Conservation (phyloP, 164 flowering plant species). For the Taxillus chinensis region DNA sequence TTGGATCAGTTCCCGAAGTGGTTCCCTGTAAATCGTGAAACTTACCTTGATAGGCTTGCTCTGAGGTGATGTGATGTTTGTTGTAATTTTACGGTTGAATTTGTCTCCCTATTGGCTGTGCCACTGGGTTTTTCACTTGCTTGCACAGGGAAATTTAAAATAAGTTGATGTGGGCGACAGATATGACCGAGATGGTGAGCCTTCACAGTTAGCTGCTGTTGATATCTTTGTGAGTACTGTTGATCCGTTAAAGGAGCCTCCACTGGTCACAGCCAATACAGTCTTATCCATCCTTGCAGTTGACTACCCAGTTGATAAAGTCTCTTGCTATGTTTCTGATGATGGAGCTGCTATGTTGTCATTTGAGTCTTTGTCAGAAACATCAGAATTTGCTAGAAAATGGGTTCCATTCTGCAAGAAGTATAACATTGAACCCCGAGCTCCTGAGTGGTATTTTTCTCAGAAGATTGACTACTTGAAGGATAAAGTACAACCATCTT, state of each 20-base stretch:
- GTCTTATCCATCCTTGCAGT: constrained; percentile 90
- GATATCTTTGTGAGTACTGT: constrained; percentile 97
- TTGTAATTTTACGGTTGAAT: neutral
- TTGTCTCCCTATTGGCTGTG: neutral
- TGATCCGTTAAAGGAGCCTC: constrained; percentile 92
- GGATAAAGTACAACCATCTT: constrained; percentile 81
- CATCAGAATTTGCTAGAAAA: constrained; percentile 84
- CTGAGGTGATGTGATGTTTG: constrained; percentile 35
- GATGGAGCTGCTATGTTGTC: constrained; percentile 97
- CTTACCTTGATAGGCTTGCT: constrained; percentile 85
- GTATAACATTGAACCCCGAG: constrained; percentile 81
- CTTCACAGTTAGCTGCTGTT: constrained; percentile 87
- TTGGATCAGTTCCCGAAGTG: constrained; percentile 95
- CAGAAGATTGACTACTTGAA: constrained; percentile 83
- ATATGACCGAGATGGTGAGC: constrained; percentile 88
- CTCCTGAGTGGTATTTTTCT: constrained; percentile 88
- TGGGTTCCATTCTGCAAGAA: constrained; percentile 96
- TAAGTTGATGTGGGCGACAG: constrained; percentile 24
- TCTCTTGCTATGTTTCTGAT: constrained; percentile 93
- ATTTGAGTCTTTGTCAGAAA: constrained; percentile 83
- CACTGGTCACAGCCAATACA: constrained; percentile 92
- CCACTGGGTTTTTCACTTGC: neutral
- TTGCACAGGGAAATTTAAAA: neutral
- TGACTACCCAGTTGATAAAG: constrained; percentile 95
- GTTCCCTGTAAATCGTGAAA: constrained; percentile 87